Base-by-base conservation (phyloP, 169 alveolate species). In the Eimeria acervulina region DNA sequence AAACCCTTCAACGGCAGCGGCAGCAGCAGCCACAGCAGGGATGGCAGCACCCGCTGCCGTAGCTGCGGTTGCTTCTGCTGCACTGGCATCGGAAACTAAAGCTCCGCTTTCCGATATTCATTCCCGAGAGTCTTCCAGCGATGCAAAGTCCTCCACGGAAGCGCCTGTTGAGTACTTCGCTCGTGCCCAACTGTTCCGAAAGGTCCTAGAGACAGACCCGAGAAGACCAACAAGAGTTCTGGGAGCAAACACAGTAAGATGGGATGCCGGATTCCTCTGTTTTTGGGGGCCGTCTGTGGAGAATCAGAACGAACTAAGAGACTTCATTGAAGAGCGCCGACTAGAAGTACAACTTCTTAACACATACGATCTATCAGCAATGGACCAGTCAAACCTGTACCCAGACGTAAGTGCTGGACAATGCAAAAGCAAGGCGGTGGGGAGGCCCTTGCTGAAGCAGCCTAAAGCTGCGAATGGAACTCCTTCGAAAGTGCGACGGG, bases 241-340 rank as follows among this genome's bases (percentile, higher is more conserved):
- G 19, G 61, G 33, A 12, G 28, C 94, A 38, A 59, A 61, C 44
- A 28, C 40, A 10, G 63, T 87, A 28, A 1, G 28, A 1, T 87
- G 94, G 94, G 51, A 87, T 63, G 68, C 83, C 17, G 83, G 83
- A 42, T 87, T 87, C 74, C 63, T 87, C 28, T 61, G 83, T 26
- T 87, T 87, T 47, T 87, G 94, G 94, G 94, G 94, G n/a, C 94
- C 83, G 4, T 59, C 83, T 6, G 94, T 74, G 44, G 80, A 40
- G 15, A 47, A 63, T 28, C 94, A 87, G 74, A 55, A 59, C 80
- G 81, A 87, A 44, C 81, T 87, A 21, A 87, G 42, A 42, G 94
- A 87, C 42, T 87, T 87, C 7, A 33, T 87, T 40, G 94, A 87
- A 47, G 94, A 87, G 83, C 94, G 51, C 59, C 51, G 83, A 33